Evolutionary conservation across 2,329 filamentous ascomycete genomes (phyloP), one percentile per base, ranked within the genome.

Genomic region (Ambrosiella beaveri): DNA sequence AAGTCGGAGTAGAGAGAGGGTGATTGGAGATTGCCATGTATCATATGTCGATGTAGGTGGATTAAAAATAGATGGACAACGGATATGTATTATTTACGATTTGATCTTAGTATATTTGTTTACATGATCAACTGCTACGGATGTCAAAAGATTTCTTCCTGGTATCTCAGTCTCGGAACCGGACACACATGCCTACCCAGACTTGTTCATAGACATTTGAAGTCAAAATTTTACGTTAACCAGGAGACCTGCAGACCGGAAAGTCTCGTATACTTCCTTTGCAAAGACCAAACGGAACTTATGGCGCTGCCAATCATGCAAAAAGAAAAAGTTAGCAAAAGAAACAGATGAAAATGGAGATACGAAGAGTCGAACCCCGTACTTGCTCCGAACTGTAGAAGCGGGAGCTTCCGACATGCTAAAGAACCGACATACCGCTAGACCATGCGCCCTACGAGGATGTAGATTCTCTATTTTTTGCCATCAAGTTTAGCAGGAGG

Each of bases 371-470:
- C 38, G 41, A 52, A 55, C 56, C 50, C 51, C 38, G 56, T 44
- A 55, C 59, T 11, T 57, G 45, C 35, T 56, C 52, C 36, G 19
- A 27, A 8, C 11, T 5, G 4, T 15, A 17, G 15, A 54, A 12
- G 19, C 19, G 2, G 40, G 7, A 27, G 51, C n/a, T 55, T 50
- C 19, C 27, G 36, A 2, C 5, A 58, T 58, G 57, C 57, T 58
- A 58, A 58, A 51, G 57, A 58, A 54, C 51, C 57, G 51, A 54
- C 57, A 58, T 58, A 58, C 57, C 51, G 54, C 57, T 58, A 58
- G 57, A 58, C 57, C 57, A 58, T 58, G 57, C 49, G 51, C 57
- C 57, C 51, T 39, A 11, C 9, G 27, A 27, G 15, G 38, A 36
- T 35, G 13, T 37, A 27, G 3, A 4, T 5, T 4, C 27, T 4